Base-by-base conservation (phyloP, 23 red algal genomes). In the Chondrus crispus region DNA sequence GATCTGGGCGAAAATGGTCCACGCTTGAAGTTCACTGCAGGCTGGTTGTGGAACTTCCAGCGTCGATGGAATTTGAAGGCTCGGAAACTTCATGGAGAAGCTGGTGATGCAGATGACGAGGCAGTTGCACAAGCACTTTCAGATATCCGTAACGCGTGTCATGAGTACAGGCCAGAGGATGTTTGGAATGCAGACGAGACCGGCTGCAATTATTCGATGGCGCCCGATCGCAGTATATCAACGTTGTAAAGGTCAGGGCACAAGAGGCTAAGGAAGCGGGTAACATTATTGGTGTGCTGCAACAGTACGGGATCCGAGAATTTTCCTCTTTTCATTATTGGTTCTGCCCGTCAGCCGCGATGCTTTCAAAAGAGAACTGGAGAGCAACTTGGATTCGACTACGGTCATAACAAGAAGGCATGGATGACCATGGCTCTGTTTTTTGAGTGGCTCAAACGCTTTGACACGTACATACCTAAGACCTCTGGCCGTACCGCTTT, bases 151-250 rank as follows among this genome's bases (percentile, higher is more conserved):
- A 22, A 48, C n/a, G 43, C 43, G 39, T n/a, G 33, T 38, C 37
- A 48, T 40, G 44, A 43, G 39, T 76, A 37, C 71, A 48, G 39
- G 44, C 39, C 4, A 37, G 44, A 76, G 28, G 71, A 76, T 48
- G 71, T 76, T 28, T 43, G 71, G 71, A 76, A 76, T 76, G 71
- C 71, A 28, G 44, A 76, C 44, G 71, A 76, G 43, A 40, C 43
- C 43, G 71, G 71, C 71, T 38, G 7, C 39, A 40, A 40, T 38
- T 76, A 76, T 38, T 48, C n/a, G 33, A 26, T 64, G 24, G 58
- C 6, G 35, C 58, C 58, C 35, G 58, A 64, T 64, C 26, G 58
- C 26, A 64, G 24, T 30, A 64, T 64, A 30, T n/a, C 58, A 8
- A 64, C 58, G n/a, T n/a, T n/a, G n/a, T n/a, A n/a, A n/a, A n/a